phyloP scores from a whole-genome alignment of 2,329 filamentous ascomycete genomes.

The Aspergillus luchuensis region DNA sequence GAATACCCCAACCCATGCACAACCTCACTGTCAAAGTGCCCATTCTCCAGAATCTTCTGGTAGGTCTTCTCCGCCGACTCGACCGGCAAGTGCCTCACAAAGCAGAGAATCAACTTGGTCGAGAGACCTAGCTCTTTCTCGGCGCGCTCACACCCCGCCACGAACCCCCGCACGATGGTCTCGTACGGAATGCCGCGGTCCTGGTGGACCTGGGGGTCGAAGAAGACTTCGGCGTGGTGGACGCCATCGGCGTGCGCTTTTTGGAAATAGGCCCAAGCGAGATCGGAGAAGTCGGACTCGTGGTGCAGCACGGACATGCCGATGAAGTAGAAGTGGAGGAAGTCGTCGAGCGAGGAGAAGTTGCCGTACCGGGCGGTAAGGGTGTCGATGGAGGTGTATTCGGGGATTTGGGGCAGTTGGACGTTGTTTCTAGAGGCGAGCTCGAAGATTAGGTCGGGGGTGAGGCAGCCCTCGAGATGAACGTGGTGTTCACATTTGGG shows the following conservation, averaged over 20 bases:
- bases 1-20: slow-evolving; percentile 68
- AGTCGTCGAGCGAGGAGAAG: slow-evolving; percentile 74
- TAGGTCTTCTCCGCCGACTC: slow-evolving; percentile 53
- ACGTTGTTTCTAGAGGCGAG: slow-evolving; percentile 69
- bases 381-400: slow-evolving; percentile 62
- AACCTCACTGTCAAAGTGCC: slow-evolving; percentile 51
- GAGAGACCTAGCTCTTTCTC: slow-evolving; percentile 65
- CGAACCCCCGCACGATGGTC: slow-evolving; percentile 66
- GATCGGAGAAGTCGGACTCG: slow-evolving; percentile 68
- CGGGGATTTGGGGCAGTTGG: slow-evolving; percentile 57
- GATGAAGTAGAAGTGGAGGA: slow-evolving; percentile 76
- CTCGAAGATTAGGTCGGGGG: slow-evolving; percentile 68
- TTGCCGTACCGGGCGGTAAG: slow-evolving; percentile 65
- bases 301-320: slow-evolving; percentile 70
- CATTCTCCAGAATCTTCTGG: slow-evolving; percentile 41
- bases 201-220: slow-evolving; percentile 76
- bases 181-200: slow-evolving; percentile 63
- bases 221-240: slow-evolving; percentile 75
- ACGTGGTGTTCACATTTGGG: slow-evolving; percentile 84
- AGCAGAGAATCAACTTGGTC: slow-evolving; percentile 69
- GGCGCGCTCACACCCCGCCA: slow-evolving; percentile 61
- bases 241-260: slow-evolving; percentile 66
- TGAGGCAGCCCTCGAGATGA: slow-evolving; percentile 75
- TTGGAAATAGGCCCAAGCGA: slow-evolving; percentile 72
- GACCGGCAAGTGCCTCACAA: slow-evolving; percentile 69